These are phyloP conservation scores for Candida sithepensis DNA, from an alignment of 805 yeast genomes.

Conservation along the genomic window DNA sequence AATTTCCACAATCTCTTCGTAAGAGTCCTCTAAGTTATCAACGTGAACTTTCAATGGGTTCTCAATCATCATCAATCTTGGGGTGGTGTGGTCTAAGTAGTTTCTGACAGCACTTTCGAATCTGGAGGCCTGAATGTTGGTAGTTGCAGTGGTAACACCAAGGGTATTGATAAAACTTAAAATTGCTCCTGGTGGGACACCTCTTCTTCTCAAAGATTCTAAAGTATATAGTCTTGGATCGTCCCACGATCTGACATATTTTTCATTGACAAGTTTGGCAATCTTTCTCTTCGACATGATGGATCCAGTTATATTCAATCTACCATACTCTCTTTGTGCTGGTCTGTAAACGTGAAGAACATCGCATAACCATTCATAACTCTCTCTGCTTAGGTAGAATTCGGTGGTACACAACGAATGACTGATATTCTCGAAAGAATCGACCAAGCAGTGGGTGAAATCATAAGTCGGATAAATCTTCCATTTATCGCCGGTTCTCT, in stretches of 20 bases:
- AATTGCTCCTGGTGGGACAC: constrained; percentile 98
- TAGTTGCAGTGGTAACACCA: constrained; percentile 93
- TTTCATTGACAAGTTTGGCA: constrained; percentile 81
- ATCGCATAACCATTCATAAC: constrained; percentile 98
- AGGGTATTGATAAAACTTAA: constrained; percentile 87
- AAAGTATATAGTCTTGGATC: constrained; percentile 95
- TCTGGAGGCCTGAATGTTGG: constrained; percentile 85
- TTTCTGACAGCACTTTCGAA: constrained; percentile 87
- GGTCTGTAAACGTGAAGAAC: constrained; percentile 94
- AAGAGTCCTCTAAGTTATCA: constrained; percentile 77
- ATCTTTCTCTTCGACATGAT: constrained; percentile 93
- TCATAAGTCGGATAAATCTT: constrained; percentile 98
- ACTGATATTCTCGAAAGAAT: constrained; percentile 92
- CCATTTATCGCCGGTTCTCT: constrained; percentile 97
- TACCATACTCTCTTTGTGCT: constrained; percentile 97
- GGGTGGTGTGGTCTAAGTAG: constrained; percentile 85
- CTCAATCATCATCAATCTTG: constrained; percentile 89
- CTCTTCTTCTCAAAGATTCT: constrained; percentile 93
- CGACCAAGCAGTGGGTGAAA: constrained; percentile 98
- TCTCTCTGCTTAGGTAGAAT: constrained; percentile 85
- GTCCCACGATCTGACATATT: constrained; percentile 92
- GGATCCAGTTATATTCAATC: constrained; percentile 92
- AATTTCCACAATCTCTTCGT: constrained; percentile 62
- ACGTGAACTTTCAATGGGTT: constrained; percentile 82
- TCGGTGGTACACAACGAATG: constrained; percentile 97